phyloP scores from a whole-genome alignment of 805 yeast species.

The Kodamaea sagamina region DNA sequence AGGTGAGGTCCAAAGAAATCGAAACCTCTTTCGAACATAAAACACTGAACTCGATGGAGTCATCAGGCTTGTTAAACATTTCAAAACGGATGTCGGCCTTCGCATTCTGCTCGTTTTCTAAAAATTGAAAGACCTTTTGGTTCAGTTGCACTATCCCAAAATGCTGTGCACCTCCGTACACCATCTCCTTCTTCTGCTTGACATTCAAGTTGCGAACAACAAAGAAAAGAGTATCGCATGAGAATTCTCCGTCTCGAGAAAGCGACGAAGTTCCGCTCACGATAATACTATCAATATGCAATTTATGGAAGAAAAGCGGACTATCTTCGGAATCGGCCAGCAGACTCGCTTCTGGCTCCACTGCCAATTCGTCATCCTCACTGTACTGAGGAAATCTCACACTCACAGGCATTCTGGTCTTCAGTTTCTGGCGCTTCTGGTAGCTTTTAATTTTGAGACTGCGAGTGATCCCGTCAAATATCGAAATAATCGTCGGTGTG shows the following conservation, averaged over 20 bases:
- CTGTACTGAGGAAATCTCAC: slow-evolving; percentile 29
- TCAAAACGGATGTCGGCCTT: slow-evolving; percentile 60
- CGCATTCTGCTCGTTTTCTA: slow-evolving; percentile 13
- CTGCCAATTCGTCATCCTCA: slow-evolving; percentile 12
- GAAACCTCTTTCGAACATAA: slow-evolving; percentile 46
- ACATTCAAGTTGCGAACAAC: slow-evolving; percentile 33
- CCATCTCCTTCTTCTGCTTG: slow-evolving; percentile 41
- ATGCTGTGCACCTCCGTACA: slow-evolving; percentile 50
- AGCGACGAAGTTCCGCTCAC: slow-evolving; percentile 53
- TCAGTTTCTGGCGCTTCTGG: slow-evolving; percentile 18
- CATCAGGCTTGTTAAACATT: slow-evolving; percentile 27
- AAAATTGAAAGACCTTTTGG: slow-evolving; percentile 30
- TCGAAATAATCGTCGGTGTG: slow-evolving; percentile 37
- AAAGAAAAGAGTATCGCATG: slow-evolving; percentile 27
- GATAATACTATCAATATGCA: slow-evolving; percentile 39
- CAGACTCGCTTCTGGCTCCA: slow-evolving; percentile 4
- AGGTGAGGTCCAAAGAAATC: slow-evolving; percentile 21
- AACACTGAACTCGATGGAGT: slow-evolving; percentile 35
- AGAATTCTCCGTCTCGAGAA: slow-evolving; percentile 40
- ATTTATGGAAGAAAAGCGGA: slow-evolving; percentile 31
- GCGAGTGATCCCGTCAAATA: slow-evolving; percentile 41
- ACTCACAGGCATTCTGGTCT: slow-evolving; percentile 19
- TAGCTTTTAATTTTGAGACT: slow-evolving; percentile 34
- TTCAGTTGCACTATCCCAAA: slow-evolving; percentile 29
- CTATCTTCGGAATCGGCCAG: slow-evolving; percentile 12